Evolutionary conservation across 2,329 filamentous ascomycete genomes (phyloP).

Genomic region (Taxawa tesnikishii): DNA sequence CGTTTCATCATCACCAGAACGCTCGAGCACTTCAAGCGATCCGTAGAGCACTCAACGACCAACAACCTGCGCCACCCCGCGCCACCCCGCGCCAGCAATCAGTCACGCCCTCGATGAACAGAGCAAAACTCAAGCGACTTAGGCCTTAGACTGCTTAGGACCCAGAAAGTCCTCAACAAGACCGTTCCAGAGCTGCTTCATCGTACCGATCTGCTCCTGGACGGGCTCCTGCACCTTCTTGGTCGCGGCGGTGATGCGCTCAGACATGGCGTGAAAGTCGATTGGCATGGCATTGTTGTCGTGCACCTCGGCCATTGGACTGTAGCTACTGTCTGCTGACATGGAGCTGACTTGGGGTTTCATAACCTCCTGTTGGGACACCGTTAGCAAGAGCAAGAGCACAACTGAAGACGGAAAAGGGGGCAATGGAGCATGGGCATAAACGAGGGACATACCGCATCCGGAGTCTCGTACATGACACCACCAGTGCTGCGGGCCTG

Average conservation of each 20-base stretch:
- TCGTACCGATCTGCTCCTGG: constrained; percentile 28
- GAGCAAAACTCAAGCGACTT: too few relatives aligned
- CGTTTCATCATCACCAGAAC: background rate
- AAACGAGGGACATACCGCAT: too few relatives aligned
- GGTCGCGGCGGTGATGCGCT: constrained; percentile 29
- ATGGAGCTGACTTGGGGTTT: constrained; percentile 45
- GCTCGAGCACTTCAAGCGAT: background rate
- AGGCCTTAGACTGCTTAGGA: too few relatives aligned
- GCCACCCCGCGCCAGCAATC: too few relatives aligned
- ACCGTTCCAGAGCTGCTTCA: constrained; percentile 31
- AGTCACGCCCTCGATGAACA: too few relatives aligned
- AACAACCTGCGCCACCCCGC: too few relatives aligned
- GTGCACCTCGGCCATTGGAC: constrained; percentile 45
- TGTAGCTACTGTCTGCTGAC: constrained; percentile 34
- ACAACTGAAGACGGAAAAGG: too few relatives aligned
- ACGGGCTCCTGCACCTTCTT: constrained; percentile 22
- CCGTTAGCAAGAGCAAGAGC: too few relatives aligned
- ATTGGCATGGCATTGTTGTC: constrained; percentile 45
- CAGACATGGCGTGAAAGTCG: constrained; percentile 44
- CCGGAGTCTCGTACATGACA: too few relatives aligned
- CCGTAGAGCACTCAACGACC: too few relatives aligned
- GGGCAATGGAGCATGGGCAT: too few relatives aligned
- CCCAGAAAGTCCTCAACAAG: constrained; percentile 39
- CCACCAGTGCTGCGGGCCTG: too few relatives aligned
- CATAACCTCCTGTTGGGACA: constrained; percentile 31